Percentiles rank a stretch among this genome's conserved stretches.
These are phyloP conservation scores for Mariannaea elegans DNA, from an alignment of 2,329 filamentous ascomycete species.

Conservation along the genomic window DNA sequence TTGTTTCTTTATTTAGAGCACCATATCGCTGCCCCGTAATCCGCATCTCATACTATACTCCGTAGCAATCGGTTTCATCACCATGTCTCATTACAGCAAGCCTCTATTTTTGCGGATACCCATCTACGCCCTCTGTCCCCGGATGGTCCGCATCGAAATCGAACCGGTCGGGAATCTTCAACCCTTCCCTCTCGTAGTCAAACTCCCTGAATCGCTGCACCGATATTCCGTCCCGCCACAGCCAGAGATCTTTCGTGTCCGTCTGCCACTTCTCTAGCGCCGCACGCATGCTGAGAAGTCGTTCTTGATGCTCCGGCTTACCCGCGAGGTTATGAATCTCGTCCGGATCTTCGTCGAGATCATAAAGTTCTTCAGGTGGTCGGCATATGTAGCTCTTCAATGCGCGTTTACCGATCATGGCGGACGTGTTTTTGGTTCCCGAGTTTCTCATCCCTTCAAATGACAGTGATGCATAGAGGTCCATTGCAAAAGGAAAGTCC, in stretches of 20 bases:
- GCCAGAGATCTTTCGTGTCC: constrained; percentile 41
- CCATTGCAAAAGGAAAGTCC: constrained; percentile 58
- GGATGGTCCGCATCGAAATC: constrained; percentile 38
- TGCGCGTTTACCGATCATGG: constrained; percentile 48
- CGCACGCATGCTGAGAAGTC: constrained; percentile 44
- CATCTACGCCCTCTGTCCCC: constrained; percentile 21
- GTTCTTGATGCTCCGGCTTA: constrained; percentile 36
- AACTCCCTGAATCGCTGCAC: constrained; percentile 32
- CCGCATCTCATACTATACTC: too few relatives aligned
- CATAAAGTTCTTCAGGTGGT: constrained; percentile 56
- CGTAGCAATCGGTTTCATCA: constrained; percentile 3
- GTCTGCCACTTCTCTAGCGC: constrained; percentile 43
- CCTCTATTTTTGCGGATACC: constrained; percentile 19
- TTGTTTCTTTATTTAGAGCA: neutral
- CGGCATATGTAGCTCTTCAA: constrained; percentile 55
- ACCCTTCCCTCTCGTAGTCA: constrained; percentile 35
- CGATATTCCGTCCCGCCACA: constrained; percentile 40
- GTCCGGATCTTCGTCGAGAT: constrained; percentile 54
- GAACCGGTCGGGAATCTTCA: constrained; percentile 41
- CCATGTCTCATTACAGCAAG: constrained; percentile 7
- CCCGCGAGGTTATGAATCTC: constrained; percentile 54
- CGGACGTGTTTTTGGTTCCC: constrained; percentile 6
- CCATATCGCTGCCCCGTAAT: neutral
- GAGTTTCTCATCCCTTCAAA: constrained; percentile 56
- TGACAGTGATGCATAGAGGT: constrained; percentile 54